These are phyloP conservation scores for Alternaria sp. DNA, from an alignment of 2,329 filamentous ascomycete genomes.

Conservation along the genomic window DNA sequence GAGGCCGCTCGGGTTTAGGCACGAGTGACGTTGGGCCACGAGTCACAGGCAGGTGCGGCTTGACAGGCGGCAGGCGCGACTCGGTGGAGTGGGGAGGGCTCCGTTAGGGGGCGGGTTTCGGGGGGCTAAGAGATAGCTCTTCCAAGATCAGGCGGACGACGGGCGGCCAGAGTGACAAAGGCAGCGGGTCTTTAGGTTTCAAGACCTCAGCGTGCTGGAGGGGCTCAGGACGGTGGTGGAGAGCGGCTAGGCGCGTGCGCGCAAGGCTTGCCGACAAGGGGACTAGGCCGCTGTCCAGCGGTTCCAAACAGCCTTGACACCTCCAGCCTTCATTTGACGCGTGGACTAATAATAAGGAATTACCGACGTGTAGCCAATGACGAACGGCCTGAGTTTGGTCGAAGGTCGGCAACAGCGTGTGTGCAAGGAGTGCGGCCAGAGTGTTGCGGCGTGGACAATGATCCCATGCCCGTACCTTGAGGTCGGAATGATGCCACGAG, in stretches of 20 bases:
- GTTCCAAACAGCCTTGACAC: conserved; percentile 17
- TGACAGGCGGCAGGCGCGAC: conserved; percentile 25
- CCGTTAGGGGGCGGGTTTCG: conserved; percentile 6
- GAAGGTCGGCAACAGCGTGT: conserved; percentile 8
- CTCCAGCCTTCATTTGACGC: conserved; percentile 10
- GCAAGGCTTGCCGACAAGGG: conserved; percentile 38
- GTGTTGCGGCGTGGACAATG: conserved; percentile 22
- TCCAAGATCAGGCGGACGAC: conserved; percentile 2
- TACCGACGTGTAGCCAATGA: conserved; percentile 6
- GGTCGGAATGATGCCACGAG: conserved; percentile 7
- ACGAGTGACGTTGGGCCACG: conserved; percentile 39
- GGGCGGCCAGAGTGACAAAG: conserved; percentile 4
- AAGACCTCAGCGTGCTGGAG: conserved; percentile 29
- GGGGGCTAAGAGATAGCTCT: not conserved
- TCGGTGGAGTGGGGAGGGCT: conserved; percentile 13
- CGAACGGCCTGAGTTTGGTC: not conserved
- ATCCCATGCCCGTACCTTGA: not conserved
- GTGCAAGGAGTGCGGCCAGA: conserved; percentile 6
- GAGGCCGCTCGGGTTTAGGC: conserved; percentile 20
- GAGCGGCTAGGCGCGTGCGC: conserved; percentile 37
- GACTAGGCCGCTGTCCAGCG: conserved; percentile 23
- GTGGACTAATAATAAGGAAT: conserved; percentile 1
- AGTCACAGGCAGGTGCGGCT: conserved; percentile 33
- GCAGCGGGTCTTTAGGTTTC: conserved; percentile 32
- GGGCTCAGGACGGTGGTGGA: conserved; percentile 29